A percentile compares a stretch with the other conserved stretches of the same genome.
Conservation (phyloP, 2,329 filamentous ascomycete genomes). For the Xylariales sp. region DNA sequence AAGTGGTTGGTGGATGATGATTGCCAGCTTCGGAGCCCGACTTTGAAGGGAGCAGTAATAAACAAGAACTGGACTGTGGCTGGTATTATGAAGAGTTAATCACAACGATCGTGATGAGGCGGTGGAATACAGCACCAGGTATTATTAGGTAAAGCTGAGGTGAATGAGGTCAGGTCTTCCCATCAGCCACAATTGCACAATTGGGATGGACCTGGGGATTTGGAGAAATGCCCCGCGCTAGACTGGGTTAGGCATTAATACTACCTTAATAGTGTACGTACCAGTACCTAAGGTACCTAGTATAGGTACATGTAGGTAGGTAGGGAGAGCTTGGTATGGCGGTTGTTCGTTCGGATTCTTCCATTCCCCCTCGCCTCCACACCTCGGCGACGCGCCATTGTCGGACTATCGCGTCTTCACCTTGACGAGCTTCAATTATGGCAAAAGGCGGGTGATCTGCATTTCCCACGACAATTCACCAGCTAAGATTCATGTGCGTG, state of each 20-base stretch:
- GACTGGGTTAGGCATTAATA: too few species aligned
- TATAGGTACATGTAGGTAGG: too few species aligned
- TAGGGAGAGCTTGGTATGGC: too few species aligned
- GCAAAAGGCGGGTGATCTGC: constrained; percentile 14
- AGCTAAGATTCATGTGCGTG: not conserved
- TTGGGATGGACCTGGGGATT: constrained; percentile 27
- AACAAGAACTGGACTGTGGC: not conserved
- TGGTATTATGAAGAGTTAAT: constrained; percentile 8
- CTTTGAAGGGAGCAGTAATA: not conserved
- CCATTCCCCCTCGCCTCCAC: not conserved
- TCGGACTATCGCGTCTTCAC: constrained; percentile 8
- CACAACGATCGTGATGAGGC: constrained; percentile 9
- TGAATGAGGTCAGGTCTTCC: not conserved
- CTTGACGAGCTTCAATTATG: not conserved
- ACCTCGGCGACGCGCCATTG: constrained; percentile 7
- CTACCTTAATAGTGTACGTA: too few species aligned
- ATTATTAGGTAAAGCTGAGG: constrained; percentile 23
- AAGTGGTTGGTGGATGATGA: not conserved
- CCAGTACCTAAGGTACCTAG: too few species aligned
- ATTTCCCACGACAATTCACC: not conserved
- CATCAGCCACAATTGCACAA: constrained; percentile 29
- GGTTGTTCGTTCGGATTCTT: too few species aligned
- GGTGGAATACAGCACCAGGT: constrained; percentile 6
- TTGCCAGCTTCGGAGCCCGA: not conserved
- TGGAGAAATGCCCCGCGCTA: constrained; percentile 38